Conservation (phyloP, 768 basidiomycete genomes). For the Trametes maxima region DNA sequence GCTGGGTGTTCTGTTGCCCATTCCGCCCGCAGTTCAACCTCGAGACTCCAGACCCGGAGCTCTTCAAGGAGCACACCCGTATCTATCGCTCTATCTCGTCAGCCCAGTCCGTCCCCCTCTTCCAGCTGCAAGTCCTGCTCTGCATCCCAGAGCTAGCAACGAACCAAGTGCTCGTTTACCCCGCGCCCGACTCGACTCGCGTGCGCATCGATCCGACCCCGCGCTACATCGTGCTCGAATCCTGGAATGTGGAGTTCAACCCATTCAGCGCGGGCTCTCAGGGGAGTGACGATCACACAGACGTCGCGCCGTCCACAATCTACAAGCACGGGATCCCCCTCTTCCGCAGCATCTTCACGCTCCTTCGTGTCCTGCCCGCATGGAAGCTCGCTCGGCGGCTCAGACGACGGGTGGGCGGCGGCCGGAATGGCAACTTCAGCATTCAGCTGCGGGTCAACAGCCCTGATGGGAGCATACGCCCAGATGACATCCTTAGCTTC, state of each 20-base stretch:
- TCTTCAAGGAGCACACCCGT: conserved; percentile 64
- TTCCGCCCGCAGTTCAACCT: conserved; percentile 66
- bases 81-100: conserved; percentile 62
- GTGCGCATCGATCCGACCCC: conserved; percentile 71
- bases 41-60: conserved; percentile 73
- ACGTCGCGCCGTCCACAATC: conserved; percentile 70
- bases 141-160: conserved; percentile 66
- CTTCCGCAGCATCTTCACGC: conserved; percentile 74
- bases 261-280: conserved; percentile 23
- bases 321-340: conserved; percentile 86
- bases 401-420: conserved; percentile 45
- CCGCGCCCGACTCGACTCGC: conserved; percentile 58
- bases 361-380: conserved; percentile 72
- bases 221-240: conserved; percentile 70
- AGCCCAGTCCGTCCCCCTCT: conserved; percentile 43
- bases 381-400: conserved; percentile 74
- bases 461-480: conserved; percentile 31
- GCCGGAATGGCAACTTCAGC: conserved; percentile 46
- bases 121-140: conserved; percentile 72
- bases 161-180: conserved; percentile 75
- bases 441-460: conserved; percentile 51
- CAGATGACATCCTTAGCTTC: conserved; percentile 40
- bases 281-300: conserved; percentile 33
- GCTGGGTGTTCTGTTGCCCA: conserved; percentile 1
- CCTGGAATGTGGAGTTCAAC: conserved; percentile 58